phyloP scores from a whole-genome alignment of 495 filamentous ascomycete species.

The Sphaerosporella brunnea region DNA sequence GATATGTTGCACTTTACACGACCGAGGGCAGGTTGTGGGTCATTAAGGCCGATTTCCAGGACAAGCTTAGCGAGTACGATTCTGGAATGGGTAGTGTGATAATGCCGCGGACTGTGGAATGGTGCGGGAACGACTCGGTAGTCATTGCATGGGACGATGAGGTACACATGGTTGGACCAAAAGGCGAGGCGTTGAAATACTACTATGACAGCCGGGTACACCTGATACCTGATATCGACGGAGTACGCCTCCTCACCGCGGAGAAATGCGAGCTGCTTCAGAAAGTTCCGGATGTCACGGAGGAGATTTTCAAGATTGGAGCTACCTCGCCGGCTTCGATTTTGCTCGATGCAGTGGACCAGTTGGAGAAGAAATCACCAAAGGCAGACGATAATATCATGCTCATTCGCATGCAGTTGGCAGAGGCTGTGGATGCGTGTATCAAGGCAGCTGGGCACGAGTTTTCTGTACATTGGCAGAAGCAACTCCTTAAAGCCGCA shows the following conservation, averaged over 20 bases:
- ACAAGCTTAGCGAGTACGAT: constrained; percentile 78
- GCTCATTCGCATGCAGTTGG: constrained; percentile 66
- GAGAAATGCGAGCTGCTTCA: constrained; percentile 91
- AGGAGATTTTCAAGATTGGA: constrained; percentile 74
- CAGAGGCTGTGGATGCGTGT: constrained; percentile 82
- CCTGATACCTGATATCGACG: constrained; percentile 74
- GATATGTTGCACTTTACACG: constrained; percentile 72
- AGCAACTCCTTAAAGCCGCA: constrained; percentile 81
- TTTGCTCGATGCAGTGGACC: constrained; percentile 76
- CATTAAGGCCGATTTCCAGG: constrained; percentile 85
- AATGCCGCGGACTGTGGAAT: constrained; percentile 72
- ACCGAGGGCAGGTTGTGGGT: constrained; percentile 76
- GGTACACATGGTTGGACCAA: constrained; percentile 82
- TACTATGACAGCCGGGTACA: constrained; percentile 86
- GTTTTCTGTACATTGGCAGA: constrained; percentile 80
- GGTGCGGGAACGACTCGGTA: constrained; percentile 93
- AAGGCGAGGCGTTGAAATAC: constrained; percentile 59
- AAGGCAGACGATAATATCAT: constrained; percentile 97
- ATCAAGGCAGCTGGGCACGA: constrained; percentile 84
- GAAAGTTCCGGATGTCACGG: constrained; percentile 74
- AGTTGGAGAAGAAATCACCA: constrained; percentile 80
- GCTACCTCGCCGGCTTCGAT: constrained; percentile 78
- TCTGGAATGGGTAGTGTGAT: constrained; percentile 53
- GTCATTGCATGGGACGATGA: constrained; percentile 96
- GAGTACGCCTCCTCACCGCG: constrained; percentile 69